A percentile compares a stretch with the other conserved stretches of the same genome.
Evolutionary conservation across 768 basidiomycete species (phyloP).

Genomic region (Leccinellum rugosiceps): DNA sequence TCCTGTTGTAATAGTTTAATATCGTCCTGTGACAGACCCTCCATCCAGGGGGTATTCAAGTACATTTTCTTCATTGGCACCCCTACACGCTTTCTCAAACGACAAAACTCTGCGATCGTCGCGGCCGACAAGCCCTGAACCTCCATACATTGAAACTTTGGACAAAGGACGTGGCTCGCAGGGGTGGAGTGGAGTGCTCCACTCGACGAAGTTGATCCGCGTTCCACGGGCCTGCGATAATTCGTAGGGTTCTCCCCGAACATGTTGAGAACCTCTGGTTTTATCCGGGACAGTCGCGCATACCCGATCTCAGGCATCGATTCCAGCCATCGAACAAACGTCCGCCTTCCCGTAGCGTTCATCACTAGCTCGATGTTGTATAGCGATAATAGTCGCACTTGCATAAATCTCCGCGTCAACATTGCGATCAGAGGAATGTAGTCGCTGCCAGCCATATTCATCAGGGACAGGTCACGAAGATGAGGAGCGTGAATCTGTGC

Average conservation of each 20-base stretch:
- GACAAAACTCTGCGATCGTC: conserved; percentile 36
- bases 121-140: conserved; percentile 36
- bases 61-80: conserved; percentile 52
- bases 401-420: conserved; percentile 48
- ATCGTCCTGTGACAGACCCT: conserved; percentile 17
- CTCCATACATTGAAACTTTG: conserved; percentile 46
- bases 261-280: conserved; percentile 41
- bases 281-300: conserved; percentile 47
- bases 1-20: conserved; percentile 28
- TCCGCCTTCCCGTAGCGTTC: conserved; percentile 20
- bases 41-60: conserved; percentile 34
- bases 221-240: conserved; percentile 13
- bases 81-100: conserved; percentile 36
- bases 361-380: conserved; percentile 41
- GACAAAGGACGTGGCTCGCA: conserved; percentile 36
- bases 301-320: conserved; percentile 56
- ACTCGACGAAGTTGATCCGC: neutral
- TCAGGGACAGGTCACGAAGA: conserved; percentile 54
- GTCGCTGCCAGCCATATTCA: conserved; percentile 50
- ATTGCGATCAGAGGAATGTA: conserved; percentile 46
- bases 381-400: conserved; percentile 53
- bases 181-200: neutral
- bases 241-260: conserved; percentile 43
- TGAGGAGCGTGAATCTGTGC: conserved; percentile 54
- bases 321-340: conserved; percentile 49